Evolutionary conservation across 371 early-diverging fungal species (phyloP), one percentile per base, ranked within the genome.

Genomic region (Lichtheimia corymbifera): DNA sequence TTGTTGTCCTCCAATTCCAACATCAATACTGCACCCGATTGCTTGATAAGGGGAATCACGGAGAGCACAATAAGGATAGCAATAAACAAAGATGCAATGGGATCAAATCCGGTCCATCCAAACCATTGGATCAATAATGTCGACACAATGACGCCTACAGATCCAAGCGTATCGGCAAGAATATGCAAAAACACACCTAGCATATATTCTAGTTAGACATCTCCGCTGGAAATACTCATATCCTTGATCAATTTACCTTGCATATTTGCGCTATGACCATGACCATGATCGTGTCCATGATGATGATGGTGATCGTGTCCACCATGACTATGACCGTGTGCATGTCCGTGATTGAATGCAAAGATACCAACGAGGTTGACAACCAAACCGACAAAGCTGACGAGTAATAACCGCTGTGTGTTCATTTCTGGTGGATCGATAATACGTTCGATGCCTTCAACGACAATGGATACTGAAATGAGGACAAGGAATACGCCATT

Each of bases 81-180:
- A 63, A 98, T 96, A 54, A 95, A 85, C 41, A 98, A 83, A 12
- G 96, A 95, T n/a, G 95, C 95, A 50, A 96, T 83, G 0, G 98
- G 97, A 72, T 98, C 98, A 53, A 95, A 89, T 40, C 96, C 95
- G 13, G 91, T 91, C 97, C 97, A 96, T 4, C 93, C 95, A 71
- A 91, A 94, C 74, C 78, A 87, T 67, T 91, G 77, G 43, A 98
- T 94, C 41, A 96, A 69, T n/a, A 96, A 62, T 0, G 95, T 91
- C 0, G 96, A 96, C 17, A 94, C 84, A 56, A 98, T 95, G 2
- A 98, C 97, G 51, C 96, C 97, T 2, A 95, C 94, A 27, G 95
- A 94, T 6, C 98, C 98, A 14, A 98, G 80, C 1, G 97, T 94
- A 74, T 98, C 98, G 5, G 96, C 95, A 68, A 98, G 76, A 41